These are phyloP conservation scores for Aegilops speltoides DNA, from an alignment of 176 grass and related monocot species.

Conservation along the genomic window DNA sequence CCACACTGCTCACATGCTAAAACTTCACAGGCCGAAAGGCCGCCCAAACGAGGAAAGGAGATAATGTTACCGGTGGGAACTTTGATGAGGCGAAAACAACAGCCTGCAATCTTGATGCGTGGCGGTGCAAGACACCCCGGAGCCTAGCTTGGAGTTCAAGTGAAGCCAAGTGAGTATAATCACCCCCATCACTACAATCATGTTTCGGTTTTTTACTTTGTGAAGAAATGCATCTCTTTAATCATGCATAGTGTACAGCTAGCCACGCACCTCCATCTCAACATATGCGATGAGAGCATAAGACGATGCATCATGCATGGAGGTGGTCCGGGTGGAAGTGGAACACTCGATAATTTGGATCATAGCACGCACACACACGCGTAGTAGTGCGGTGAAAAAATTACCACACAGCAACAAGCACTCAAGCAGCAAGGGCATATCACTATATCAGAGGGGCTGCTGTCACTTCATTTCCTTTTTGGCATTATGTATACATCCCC, in stretches of 20 bases:
- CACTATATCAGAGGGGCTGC: background rate
- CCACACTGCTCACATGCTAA: slow-evolving; percentile 33
- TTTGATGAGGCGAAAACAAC: background rate
- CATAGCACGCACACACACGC: background rate
- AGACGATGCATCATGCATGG: background rate
- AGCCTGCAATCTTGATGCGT: background rate
- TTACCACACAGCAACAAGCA: background rate
- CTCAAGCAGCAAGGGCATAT: background rate
- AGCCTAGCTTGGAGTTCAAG: slow-evolving; percentile 45
- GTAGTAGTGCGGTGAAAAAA: background rate
- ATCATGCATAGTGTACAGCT: slow-evolving; percentile 24
- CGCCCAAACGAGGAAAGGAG: slow-evolving; percentile 9
- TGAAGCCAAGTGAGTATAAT: slow-evolving; percentile 36
- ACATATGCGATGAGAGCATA: background rate
- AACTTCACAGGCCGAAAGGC: slow-evolving; percentile 29
- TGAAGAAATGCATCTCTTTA: slow-evolving; percentile 24
- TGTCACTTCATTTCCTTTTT: no score
- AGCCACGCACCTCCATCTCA: background rate
- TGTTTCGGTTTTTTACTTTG: background rate
- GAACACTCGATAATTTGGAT: background rate
- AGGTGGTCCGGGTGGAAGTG: background rate
- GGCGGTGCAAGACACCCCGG: slow-evolving; percentile 9
- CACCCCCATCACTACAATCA: background rate
- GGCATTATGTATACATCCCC: no score
- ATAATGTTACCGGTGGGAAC: background rate